phyloP scores from a whole-genome alignment of 139 green algal species.

The Ettlia oleoabundans region DNA sequence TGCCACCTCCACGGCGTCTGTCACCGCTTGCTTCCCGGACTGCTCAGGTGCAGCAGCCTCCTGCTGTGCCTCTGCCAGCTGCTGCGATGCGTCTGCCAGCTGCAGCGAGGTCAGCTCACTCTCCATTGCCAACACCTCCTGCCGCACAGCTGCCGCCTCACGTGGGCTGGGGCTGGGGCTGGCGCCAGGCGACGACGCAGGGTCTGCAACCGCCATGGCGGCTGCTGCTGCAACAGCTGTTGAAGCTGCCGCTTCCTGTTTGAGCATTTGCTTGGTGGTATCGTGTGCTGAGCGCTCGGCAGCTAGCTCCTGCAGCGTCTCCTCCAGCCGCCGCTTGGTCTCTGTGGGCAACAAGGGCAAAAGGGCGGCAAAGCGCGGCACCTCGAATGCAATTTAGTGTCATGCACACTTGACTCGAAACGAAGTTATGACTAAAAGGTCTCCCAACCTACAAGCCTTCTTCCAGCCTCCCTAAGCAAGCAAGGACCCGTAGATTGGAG shows the following conservation, averaged over 20 bases:
- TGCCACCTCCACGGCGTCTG: neutral
- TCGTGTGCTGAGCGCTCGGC: neutral
- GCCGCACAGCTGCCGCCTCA: neutral
- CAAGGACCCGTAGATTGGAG: no score
- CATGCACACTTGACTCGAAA: no score
- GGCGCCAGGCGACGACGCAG: neutral
- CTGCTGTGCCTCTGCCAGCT: neutral
- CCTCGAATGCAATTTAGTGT: neutral
- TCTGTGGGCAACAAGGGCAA: neutral
- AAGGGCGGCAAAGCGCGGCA: neutral
- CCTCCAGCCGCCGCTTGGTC: neutral
- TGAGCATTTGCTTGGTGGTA: neutral
- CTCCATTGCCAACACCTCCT: neutral
- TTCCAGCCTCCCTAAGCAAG: no score
- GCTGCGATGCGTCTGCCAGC: neutral
- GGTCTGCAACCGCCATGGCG: neutral
- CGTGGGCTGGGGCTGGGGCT: no score
- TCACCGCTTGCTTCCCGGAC: neutral
- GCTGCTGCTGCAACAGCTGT: neutral
- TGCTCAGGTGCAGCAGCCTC: neutral
- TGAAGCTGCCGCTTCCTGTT: neutral
- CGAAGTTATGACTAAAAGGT: no score
- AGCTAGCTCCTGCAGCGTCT: neutral
- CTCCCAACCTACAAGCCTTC: no score
- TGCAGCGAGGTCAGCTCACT: neutral